phyloP scores from a whole-genome alignment of 2,329 filamentous ascomycete species.

The Fusarium sp. region DNA sequence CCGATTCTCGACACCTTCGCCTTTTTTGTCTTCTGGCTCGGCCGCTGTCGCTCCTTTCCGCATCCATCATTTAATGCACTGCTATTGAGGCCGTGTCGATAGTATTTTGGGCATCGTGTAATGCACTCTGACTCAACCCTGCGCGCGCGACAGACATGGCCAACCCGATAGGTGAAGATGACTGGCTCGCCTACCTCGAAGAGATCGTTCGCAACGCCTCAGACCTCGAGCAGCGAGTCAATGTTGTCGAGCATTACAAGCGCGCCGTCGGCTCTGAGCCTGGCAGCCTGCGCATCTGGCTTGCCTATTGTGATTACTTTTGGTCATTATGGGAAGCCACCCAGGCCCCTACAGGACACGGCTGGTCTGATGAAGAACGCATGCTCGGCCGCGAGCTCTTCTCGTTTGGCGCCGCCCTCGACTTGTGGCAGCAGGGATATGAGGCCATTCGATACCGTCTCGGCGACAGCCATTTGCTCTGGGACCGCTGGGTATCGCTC shows the following conservation, averaged over 20 bases:
- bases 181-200: conserved; percentile 80
- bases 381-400: conserved; percentile 76
- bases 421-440: conserved; percentile 76
- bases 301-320: conserved; percentile 80
- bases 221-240: conserved; percentile 72
- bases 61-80: conserved; percentile 15
- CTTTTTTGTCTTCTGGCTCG: neutral
- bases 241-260: conserved; percentile 76
- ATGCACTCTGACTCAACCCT: conserved; percentile 38
- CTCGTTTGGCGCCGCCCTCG: conserved; percentile 70
- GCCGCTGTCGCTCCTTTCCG: conserved; percentile 1
- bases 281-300: conserved; percentile 77
- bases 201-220: conserved; percentile 70
- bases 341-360: conserved; percentile 60
- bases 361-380: conserved; percentile 73
- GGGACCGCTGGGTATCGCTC: conserved; percentile 80
- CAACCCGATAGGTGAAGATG: conserved; percentile 75
- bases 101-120: conserved; percentile 27
- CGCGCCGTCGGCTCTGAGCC: conserved; percentile 76
- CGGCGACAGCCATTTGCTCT: conserved; percentile 79
- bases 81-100: conserved; percentile 19
- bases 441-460: conserved; percentile 77
- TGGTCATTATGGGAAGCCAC: conserved; percentile 74
- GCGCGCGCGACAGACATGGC: conserved; percentile 52
- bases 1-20: conserved; percentile 17